Evolutionary conservation across 2,329 filamentous ascomycete species (phyloP).

Genomic region (Lasiodiplodia sp.): DNA sequence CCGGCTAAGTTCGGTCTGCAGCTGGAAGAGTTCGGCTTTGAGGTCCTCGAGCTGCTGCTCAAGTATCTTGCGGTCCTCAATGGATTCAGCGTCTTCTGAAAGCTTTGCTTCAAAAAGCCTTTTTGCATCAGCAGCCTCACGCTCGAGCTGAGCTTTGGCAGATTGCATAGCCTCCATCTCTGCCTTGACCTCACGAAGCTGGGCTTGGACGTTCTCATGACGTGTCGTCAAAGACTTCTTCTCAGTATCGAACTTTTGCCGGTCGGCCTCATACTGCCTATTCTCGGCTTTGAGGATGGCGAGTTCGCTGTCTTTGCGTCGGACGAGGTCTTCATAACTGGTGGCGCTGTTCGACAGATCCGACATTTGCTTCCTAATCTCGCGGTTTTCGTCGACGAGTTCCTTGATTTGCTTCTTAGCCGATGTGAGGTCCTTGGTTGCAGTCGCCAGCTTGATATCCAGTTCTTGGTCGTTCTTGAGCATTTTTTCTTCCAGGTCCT

Average conservation of each 20-base stretch:
- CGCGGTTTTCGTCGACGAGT: conserved; percentile 79
- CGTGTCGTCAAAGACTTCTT: conserved; percentile 74
- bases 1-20: conserved; percentile 86
- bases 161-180: conserved; percentile 87
- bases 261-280: conserved; percentile 82
- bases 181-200: conserved; percentile 84
- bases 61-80: conserved; percentile 78
- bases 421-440: conserved; percentile 80
- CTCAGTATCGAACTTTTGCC: conserved; percentile 78
- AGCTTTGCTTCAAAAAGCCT: conserved; percentile 85
- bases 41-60: conserved; percentile 88
- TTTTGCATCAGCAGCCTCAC: conserved; percentile 89
- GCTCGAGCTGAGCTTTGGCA: conserved; percentile 82
- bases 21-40: conserved; percentile 82
- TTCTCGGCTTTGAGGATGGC: conserved; percentile 84
- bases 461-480: conserved; percentile 87
- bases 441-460: conserved; percentile 79
- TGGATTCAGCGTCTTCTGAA: conserved; percentile 85
- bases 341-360: conserved; percentile 91
- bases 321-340: conserved; percentile 91
- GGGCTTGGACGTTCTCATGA: conserved; percentile 78
- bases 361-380: conserved; percentile 82
- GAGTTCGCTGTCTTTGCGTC: conserved; percentile 93
- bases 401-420: conserved; percentile 78
- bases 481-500: conserved; percentile 84